Conservation (phyloP, 768 basidiomycete genomes). For the Collybiopsis confluens region DNA sequence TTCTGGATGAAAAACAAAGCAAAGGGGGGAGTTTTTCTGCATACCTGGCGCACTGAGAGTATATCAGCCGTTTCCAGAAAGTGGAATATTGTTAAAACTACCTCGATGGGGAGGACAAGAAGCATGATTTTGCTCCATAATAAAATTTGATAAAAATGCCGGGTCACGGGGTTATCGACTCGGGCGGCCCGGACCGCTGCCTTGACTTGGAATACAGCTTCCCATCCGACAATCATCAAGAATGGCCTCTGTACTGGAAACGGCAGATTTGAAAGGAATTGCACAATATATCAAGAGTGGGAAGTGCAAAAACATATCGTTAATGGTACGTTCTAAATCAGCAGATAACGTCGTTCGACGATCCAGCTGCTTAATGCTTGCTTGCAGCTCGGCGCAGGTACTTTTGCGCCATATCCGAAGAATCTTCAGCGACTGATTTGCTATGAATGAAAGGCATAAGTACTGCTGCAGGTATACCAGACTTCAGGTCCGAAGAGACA, state of each 20-base stretch:
- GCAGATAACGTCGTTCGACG: background rate
- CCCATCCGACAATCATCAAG: background rate
- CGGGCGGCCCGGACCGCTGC: no score
- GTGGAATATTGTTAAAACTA: slow-evolving; percentile 13
- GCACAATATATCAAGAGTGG: slow-evolving; percentile 69
- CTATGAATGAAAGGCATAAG: slow-evolving; percentile 50
- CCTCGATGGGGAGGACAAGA: slow-evolving; percentile 15
- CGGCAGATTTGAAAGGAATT: slow-evolving; percentile 21
- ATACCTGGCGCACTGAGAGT: slow-evolving; percentile 15
- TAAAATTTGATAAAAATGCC: no score
- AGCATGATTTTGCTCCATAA: background rate
- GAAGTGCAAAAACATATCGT: slow-evolving; percentile 60
- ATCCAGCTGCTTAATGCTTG: background rate
- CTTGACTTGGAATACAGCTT: no score
- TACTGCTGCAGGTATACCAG: slow-evolving; percentile 82
- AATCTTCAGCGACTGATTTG: background rate
- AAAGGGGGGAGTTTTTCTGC: background rate
- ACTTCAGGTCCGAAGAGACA: slow-evolving; percentile 84
- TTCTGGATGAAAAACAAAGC: no score
- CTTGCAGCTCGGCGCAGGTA: slow-evolving; percentile 65
- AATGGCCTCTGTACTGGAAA: background rate
- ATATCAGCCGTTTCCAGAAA: slow-evolving; percentile 14
- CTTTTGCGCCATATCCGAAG: slow-evolving; percentile 11
- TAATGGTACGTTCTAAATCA: slow-evolving; percentile 54
- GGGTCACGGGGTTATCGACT: no score